phyloP scores from a whole-genome alignment of 2,329 filamentous ascomycete genomes.

The Pseudogymnoascus sp. region DNA sequence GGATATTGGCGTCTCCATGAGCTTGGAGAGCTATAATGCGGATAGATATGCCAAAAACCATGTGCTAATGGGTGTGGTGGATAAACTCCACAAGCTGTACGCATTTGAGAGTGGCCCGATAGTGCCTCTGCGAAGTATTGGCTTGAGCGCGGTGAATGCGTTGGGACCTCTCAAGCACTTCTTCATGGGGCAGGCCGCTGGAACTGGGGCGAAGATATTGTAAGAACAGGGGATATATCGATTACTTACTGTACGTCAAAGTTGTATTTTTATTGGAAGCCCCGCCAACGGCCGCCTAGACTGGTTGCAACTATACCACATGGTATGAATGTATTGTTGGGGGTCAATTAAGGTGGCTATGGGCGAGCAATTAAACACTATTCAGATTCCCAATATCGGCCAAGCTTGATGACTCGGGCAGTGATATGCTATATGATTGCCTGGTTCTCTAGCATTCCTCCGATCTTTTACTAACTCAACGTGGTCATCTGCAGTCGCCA shows the following conservation, averaged over 20 bases:
- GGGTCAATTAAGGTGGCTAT: neutral
- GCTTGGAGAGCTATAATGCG: constrained; percentile 72
- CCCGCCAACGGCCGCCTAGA: neutral
- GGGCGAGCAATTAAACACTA: neutral
- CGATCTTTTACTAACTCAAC: neutral
- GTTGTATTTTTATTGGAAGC: neutral
- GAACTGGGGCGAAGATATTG: constrained; percentile 45
- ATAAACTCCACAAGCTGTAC: constrained; percentile 91
- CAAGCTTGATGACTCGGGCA: neutral
- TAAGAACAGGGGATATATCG: constrained; percentile 15
- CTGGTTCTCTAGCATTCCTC: neutral
- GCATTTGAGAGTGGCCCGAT: constrained; percentile 73
- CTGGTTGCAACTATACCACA: neutral
- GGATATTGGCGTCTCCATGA: constrained; percentile 74
- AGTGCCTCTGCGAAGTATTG: constrained; percentile 71
- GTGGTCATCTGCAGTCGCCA: neutral
- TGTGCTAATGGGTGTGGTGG: constrained; percentile 69
- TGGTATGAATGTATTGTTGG: neutral
- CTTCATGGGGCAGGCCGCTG: constrained; percentile 70
- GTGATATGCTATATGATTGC: neutral
- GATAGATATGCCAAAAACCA: constrained; percentile 81
- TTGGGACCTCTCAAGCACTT: constrained; percentile 72
- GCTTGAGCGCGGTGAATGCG: constrained; percentile 68
- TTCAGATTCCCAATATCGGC: neutral
- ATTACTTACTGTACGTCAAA: neutral